Conservation (phyloP, 768 basidiomycete genomes). For the Leccinellum rugosiceps region DNA sequence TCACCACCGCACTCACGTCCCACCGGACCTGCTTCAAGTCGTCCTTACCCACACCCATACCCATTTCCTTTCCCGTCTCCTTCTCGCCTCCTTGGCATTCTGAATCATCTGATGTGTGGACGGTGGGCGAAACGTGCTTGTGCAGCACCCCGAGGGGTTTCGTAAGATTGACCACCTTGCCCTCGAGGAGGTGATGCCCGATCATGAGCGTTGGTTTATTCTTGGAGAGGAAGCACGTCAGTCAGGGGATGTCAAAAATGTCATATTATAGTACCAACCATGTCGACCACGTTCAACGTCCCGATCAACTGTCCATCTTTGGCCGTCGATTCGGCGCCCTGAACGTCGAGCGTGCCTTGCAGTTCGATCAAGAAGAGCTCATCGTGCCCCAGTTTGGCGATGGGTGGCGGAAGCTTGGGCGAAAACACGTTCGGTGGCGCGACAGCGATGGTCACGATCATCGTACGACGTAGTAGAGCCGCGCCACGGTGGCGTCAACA, state of each 20-base stretch:
- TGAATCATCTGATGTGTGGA: background rate
- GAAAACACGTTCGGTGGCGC: slow-evolving; percentile 34
- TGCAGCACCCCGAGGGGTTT: slow-evolving; percentile 82
- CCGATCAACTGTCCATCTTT: slow-evolving; percentile 75
- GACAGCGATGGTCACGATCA: slow-evolving; percentile 63
- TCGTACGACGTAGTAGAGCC: slow-evolving; percentile 24
- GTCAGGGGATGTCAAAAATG: slow-evolving; percentile 3
- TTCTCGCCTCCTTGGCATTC: background rate
- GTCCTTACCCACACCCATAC: background rate
- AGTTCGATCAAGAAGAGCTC: slow-evolving; percentile 85
- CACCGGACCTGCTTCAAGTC: slow-evolving; percentile 37
- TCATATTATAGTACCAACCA: slow-evolving; percentile 39
- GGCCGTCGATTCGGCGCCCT: slow-evolving; percentile 46
- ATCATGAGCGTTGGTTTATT: slow-evolving; percentile 77
- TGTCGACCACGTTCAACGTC: slow-evolving; percentile 62
- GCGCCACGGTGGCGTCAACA: too few relatives aligned
- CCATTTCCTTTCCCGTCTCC: background rate
- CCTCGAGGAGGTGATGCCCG: slow-evolving; percentile 89
- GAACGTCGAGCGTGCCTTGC: slow-evolving; percentile 78
- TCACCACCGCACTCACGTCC: slow-evolving; percentile 69
- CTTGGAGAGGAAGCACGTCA: slow-evolving; percentile 22
- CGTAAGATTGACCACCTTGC: slow-evolving; percentile 68
- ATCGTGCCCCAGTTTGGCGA: slow-evolving; percentile 73
- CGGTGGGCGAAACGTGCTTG: slow-evolving; percentile 16
- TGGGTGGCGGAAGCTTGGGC: slow-evolving; percentile 52